Evolutionary conservation across 768 basidiomycete genomes (phyloP), one percentile per base, ranked within the genome.

Genomic region (Amylocystis lapponica): DNA sequence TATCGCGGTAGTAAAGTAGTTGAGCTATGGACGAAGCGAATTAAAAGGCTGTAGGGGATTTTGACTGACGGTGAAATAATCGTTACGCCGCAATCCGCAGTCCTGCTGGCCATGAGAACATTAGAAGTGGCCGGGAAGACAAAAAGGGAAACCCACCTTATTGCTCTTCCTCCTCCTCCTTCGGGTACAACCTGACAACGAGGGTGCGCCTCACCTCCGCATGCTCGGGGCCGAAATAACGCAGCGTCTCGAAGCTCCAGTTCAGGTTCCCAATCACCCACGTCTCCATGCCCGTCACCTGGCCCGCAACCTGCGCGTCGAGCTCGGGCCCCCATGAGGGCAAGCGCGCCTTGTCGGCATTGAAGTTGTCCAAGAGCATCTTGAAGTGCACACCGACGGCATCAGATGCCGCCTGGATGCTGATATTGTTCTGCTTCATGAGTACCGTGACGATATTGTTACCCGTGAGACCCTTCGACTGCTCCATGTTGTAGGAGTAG

Each of bases 401-500:
- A 22, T 63, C 55, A 25, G 59, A 44, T 10, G 62, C 60, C 10
- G 46, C 53, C 34, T 61, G 55, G 20, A 64, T 40, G 30, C 47
- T 42, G 7, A 56, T 29, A 16, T 48, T 22, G 14, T 50, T 46
- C 26, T 57, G 47, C 20, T 51, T 48, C 58, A 60, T 61, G 19
- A 60, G 43, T 30, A 64, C 56, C 1, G 57, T 51, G 36, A 64
- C 36, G 21, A 62, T 34, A 44, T 64, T 64, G 50, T 60, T 51
- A 7, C 46, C 46, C 11, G 41, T 48, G 36, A 54, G 52, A 8
- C 63, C 61, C 7, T 47, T 45, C 2, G 58, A 53, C 41, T 64
- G 63, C 43, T 64, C 63, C 43, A 55, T 55, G 39, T 63, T 63
- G 43, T 61, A 64, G 10, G 60, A 62, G 42, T 59, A 63, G 29